phyloP scores from a whole-genome alignment of 495 filamentous ascomycete genomes.

The Aspergillus taichungensis region DNA sequence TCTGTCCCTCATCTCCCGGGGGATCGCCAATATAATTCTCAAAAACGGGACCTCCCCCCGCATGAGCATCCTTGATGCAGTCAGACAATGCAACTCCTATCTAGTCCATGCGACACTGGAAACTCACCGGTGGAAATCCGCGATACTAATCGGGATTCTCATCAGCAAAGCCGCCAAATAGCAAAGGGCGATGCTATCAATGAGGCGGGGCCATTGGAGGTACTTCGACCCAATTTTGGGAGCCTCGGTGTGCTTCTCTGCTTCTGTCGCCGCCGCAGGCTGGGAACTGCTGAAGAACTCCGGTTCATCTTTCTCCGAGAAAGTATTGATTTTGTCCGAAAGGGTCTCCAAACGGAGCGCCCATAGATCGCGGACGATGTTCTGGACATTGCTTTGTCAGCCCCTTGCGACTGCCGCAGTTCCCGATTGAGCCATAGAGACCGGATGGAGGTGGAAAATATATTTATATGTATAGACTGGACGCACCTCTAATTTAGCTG shows the following conservation, averaged over 20 bases:
- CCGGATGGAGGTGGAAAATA: too few species aligned
- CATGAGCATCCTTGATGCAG: constrained; percentile 24
- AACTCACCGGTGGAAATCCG: constrained; percentile 49
- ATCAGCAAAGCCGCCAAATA: constrained; percentile 59
- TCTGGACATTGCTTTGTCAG: constrained; percentile 17
- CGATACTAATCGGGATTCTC: constrained; percentile 52
- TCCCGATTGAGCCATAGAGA: too few species aligned
- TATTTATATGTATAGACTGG: not conserved
- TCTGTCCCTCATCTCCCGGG: constrained; percentile 55
- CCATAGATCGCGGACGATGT: constrained; percentile 61
- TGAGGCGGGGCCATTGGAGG: constrained; percentile 44
- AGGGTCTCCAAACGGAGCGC: constrained; percentile 50
- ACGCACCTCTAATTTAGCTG: constrained; percentile 54
- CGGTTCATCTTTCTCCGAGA: constrained; percentile 25
- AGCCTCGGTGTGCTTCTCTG: constrained; percentile 12
- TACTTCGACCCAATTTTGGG: constrained; percentile 18
- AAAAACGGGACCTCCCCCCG: constrained; percentile 40
- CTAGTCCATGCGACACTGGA: not conserved
- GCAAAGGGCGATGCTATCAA: constrained; percentile 56
- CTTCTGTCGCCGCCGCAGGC: constrained; percentile 19
- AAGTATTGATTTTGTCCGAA: constrained; percentile 26
- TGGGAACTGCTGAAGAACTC: constrained; percentile 44
- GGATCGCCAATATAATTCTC: constrained; percentile 40
- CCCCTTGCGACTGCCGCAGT: not conserved
- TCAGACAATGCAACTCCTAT: not conserved